Percentiles rank a stretch among this genome's conserved stretches.
phyloP scores from a whole-genome alignment of 345 rosid species.

The Bruguiera sexangula region DNA sequence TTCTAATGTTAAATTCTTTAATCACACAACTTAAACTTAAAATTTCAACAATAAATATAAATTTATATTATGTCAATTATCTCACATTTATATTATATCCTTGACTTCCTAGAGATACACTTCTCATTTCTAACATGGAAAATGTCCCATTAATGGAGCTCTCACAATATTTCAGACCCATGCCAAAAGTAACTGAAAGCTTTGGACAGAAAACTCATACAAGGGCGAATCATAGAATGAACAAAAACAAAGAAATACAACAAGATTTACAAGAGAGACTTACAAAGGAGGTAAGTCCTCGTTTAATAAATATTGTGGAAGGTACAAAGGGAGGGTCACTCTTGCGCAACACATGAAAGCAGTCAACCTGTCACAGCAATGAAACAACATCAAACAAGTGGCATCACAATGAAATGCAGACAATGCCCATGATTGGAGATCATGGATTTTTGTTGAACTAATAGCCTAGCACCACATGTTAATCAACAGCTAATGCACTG shows the following conservation, averaged over 20 bases:
- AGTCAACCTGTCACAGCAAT: slow-evolving; percentile 64
- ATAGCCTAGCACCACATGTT: too few relatives aligned
- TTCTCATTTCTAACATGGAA: background rate
- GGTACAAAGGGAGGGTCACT: slow-evolving; percentile 93
- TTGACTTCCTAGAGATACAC: too few relatives aligned
- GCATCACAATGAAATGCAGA: background rate
- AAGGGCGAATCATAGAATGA: slow-evolving; percentile 1
- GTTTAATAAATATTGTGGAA: slow-evolving; percentile 70
- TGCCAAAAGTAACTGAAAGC: too few relatives aligned
- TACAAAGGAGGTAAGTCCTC: slow-evolving; percentile 95
- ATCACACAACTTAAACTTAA: too few relatives aligned
- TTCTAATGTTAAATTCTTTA: too few relatives aligned
- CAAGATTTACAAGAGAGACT: slow-evolving; percentile 22
- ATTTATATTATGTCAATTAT: too few relatives aligned
- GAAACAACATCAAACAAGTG: slow-evolving; percentile 2
- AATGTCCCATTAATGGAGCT: too few relatives aligned
- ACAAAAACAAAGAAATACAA: slow-evolving; percentile 11
- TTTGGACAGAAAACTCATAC: too few relatives aligned
- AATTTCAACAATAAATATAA: too few relatives aligned
- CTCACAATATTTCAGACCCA: too few relatives aligned
- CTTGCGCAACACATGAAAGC: slow-evolving; percentile 96
- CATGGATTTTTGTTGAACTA: background rate
- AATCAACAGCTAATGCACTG: too few relatives aligned
- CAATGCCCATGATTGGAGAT: background rate
- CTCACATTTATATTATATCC: too few relatives aligned